Percentiles rank a stretch among this genome's conserved stretches.
Evolutionary conservation across 1,139 yeast genomes (phyloP).

Genomic region (Pichiaceae sp.): DNA sequence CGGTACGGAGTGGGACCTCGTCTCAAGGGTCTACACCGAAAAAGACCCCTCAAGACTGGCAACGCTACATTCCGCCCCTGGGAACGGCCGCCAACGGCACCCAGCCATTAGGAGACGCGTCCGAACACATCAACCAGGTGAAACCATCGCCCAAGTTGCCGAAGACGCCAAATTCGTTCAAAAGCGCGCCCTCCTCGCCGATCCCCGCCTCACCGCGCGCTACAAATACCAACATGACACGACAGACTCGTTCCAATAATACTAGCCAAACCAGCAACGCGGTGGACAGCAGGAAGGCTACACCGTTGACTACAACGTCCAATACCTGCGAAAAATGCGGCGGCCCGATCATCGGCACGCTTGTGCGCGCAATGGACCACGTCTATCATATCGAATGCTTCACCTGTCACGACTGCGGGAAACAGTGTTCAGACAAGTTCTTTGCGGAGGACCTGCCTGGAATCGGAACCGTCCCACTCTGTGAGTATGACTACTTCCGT

Average conservation of each 20-base stretch:
- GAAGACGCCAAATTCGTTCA: not conserved
- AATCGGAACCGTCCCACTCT: conserved; percentile 56
- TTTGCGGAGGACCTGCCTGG: conserved; percentile 41
- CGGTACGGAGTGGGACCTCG: not conserved
- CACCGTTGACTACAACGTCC: conserved; percentile 11
- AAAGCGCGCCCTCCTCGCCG: too few relatives aligned
- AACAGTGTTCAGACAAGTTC: conserved; percentile 65
- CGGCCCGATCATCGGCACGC: conserved; percentile 64
- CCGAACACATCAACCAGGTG: not conserved
- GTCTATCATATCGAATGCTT: conserved; percentile 87
- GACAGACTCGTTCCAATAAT: not conserved
- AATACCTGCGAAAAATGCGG: conserved; percentile 54
- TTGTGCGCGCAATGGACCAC: conserved; percentile 74
- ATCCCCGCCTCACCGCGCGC: too few relatives aligned
- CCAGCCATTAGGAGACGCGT: not conserved
- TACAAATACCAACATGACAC: not conserved
- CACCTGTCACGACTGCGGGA: conserved; percentile 73
- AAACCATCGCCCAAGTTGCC: too few relatives aligned
- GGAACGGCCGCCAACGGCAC: conserved; percentile 1
- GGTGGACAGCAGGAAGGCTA: not conserved
- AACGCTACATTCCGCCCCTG: conserved; percentile 7
- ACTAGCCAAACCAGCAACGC: not conserved
- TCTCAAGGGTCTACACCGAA: not conserved
- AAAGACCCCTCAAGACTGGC: conserved; percentile 3
- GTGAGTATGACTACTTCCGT: conserved; percentile 89